These are phyloP conservation scores for Populus hybrid DNA, from an alignment of 441 rosid genomes.

Conservation along the genomic window DNA sequence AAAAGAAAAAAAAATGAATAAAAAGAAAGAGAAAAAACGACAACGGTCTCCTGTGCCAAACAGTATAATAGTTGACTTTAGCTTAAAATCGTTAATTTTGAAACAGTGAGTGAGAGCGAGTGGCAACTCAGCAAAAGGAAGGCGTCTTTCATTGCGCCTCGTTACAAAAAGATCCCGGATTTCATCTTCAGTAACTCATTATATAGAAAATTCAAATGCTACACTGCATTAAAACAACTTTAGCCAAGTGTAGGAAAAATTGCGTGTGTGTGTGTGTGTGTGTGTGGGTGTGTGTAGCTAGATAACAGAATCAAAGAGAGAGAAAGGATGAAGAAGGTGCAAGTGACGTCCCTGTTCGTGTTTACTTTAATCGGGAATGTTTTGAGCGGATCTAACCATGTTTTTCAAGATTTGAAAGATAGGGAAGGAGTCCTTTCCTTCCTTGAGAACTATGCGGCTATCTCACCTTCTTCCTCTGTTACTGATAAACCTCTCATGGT, in stretches of 20 bases:
- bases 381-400: constrained; percentile 41
- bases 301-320: background rate
- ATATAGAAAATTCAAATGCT: background rate
- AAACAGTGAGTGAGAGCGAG: background rate
- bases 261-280: background rate
- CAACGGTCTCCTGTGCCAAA: background rate
- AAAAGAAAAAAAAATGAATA: too few species aligned
- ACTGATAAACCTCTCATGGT: constrained; percentile 55
- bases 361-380: constrained; percentile 21
- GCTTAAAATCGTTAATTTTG: background rate
- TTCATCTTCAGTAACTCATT: background rate
- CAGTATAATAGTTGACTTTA: background rate
- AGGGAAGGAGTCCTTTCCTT: constrained; percentile 31
- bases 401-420: constrained; percentile 26
- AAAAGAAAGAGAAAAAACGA: background rate
- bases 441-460: constrained; percentile 26
- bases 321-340: background rate
- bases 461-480: constrained; percentile 24
- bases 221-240: background rate
- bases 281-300: background rate
- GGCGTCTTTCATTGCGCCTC: background rate
- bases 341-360: constrained; percentile 11
- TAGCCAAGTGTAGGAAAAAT: background rate
- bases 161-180: background rate
- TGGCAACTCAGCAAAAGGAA: background rate